Evolutionary conservation across 2,329 filamentous ascomycete genomes (phyloP), one percentile per base, ranked within the genome.

Genomic region (Arachnopeziza araneosa): DNA sequence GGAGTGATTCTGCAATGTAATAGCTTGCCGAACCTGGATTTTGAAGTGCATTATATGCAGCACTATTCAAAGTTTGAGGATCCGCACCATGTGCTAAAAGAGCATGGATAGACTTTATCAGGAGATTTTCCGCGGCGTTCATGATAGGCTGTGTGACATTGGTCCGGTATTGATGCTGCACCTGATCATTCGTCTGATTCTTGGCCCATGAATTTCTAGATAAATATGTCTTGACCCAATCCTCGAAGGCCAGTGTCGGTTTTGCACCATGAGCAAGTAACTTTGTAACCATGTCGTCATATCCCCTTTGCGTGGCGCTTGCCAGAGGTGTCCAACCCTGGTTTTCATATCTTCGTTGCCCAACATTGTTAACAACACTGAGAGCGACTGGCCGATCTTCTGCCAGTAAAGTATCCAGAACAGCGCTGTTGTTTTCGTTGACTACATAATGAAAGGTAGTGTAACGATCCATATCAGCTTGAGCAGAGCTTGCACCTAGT

Each of bases 401-500:
- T 12, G 84, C 74, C 57, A 78, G 74, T 1, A 87, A 71, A 0
- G 74, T 66, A 49, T 84, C 78, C 1, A 86, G 69, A 10, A 83
- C 68, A 12, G 79, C 75, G 4, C 67, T 61, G 26, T 81, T 78
- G 2, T 80, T 76, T 21, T 77, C 73, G n/a, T 79, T 75, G 1
- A 88, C 79, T 58, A 84, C 83, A 61, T 83, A 83, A 62, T 91
- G 83, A 61, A 96, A 79, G 0, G 83, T 84, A 1, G 89, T 92
- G 30, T 79, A 76, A 3, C 85, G 81, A 9, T 81, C 75, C 44
- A 83, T 70, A 65, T 93, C 90, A 0, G 86, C 90, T 71, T 95
- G 90, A 0, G 87, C 83, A 36, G 81, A 85, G 0, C 87, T 88
- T 1, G 89, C 89, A 1, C 90, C 90, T 1, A 92, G 79, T 52